These are phyloP conservation scores for Talinum fruticosum DNA, from an alignment of 148 eudicot species.

Conservation along the genomic window DNA sequence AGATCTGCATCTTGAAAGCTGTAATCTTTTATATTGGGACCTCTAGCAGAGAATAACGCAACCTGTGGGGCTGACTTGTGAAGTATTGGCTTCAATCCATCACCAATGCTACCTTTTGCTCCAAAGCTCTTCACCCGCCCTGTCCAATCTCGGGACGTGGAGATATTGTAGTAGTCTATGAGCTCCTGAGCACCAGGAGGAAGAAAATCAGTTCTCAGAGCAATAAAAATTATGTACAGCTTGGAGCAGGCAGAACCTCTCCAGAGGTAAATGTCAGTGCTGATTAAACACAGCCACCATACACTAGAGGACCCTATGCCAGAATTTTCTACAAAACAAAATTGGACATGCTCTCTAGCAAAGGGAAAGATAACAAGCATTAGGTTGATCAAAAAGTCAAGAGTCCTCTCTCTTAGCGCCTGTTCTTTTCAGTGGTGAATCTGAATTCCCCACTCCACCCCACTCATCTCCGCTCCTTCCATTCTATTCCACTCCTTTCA, in stretches of 20 bases:
- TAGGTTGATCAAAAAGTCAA: too few relatives aligned
- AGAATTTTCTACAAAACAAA: background rate
- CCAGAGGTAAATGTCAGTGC: background rate
- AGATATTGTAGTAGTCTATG: constrained; percentile 77
- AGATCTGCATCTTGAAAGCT: constrained; percentile 91
- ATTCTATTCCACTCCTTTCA: too few relatives aligned
- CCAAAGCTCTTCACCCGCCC: constrained; percentile 85
- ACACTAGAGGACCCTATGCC: background rate
- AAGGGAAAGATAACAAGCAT: background rate
- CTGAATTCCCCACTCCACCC: too few relatives aligned
- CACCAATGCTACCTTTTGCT: constrained; percentile 72
- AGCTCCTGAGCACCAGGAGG: constrained; percentile 48
- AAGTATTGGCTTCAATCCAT: constrained; percentile 68
- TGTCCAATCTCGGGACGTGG: constrained; percentile 92
- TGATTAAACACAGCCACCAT: background rate
- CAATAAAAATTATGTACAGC: background rate
- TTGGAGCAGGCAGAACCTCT: too few relatives aligned
- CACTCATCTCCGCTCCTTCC: too few relatives aligned
- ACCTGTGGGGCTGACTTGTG: constrained; percentile 95
- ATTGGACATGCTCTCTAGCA: background rate
- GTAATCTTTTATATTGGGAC: constrained; percentile 90
- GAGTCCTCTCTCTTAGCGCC: background rate
- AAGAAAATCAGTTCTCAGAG: background rate
- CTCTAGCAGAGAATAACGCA: constrained; percentile 90
- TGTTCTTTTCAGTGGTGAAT: too few relatives aligned